Percentiles rank a stretch among this genome's conserved stretches.
These are phyloP conservation scores for Angomonas ambiguus DNA, from an alignment of 208 protist genomes.

Conservation along the genomic window DNA sequence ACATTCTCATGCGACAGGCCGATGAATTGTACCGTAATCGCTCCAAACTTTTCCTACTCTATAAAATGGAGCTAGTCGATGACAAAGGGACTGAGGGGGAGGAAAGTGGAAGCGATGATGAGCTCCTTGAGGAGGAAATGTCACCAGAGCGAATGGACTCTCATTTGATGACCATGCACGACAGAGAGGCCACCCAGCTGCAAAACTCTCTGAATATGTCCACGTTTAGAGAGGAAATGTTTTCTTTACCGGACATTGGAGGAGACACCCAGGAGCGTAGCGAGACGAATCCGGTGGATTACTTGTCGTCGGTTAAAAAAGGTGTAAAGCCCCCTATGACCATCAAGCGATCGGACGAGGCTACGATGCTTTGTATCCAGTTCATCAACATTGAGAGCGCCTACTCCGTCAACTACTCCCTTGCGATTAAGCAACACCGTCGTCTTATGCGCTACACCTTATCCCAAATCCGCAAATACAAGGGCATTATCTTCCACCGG, in stretches of 20 bases:
- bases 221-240: neutral
- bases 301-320: neutral
- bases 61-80: conserved; percentile 19
- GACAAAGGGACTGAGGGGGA: conserved; percentile 18
- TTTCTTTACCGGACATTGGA: neutral
- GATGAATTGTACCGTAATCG: conserved; percentile 28
- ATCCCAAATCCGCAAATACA: conserved; percentile 57
- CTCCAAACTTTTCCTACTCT: conserved; percentile 9
- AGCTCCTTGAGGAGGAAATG: neutral
- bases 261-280: neutral
- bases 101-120: conserved; percentile 6
- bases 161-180: neutral
- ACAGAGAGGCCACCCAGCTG: neutral
- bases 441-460: conserved; percentile 76
- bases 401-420: conserved; percentile 59
- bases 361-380: conserved; percentile 62
- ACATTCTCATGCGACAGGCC: conserved; percentile 64
- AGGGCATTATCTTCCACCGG: conserved; percentile 68
- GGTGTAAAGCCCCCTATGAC: conserved; percentile 28
- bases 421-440: conserved; percentile 59
- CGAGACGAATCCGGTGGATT: neutral
- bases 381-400: conserved; percentile 55
- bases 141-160: neutral
- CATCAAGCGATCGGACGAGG: conserved; percentile 44
- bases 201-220: neutral